Base-by-base conservation (phyloP, 169 alveolate species). In the Toxoplasma gondii region DNA sequence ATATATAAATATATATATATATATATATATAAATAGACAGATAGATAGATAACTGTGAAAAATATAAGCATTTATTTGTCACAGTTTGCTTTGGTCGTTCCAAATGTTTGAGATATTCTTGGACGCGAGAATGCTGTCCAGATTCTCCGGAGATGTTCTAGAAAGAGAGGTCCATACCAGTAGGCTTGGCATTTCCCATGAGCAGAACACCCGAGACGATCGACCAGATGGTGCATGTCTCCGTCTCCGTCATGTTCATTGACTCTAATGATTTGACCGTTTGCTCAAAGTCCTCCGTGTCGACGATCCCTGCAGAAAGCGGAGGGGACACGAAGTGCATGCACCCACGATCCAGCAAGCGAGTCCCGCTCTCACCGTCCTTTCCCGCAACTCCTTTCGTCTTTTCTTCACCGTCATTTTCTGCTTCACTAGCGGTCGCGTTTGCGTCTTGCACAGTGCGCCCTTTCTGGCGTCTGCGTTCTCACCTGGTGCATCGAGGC, bases 171-270 rank as follows among this genome's bases (percentile, higher is more conserved):
- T 10, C 22, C 92, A 2, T 49, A 84, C 94, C 94, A 43, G 67
- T 96, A 93, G 99, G 97, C 93, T 98, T 97, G n/a, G 99, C 98
- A 95, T 99, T 99, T 88, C 99, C 99, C 91, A 99, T 92, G 58
- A 98, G 97, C 80, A 99, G 96, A 31, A 99, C 97, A 74, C 99
- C 99, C 7, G 98, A 98, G 43, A 98, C 96, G 54, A 98, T 82
- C 36, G 98, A 96, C 64, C 98, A 96, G 38, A 99, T 98, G 83
- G 98, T 96, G 88, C 95, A 98, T 45, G 97, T 97, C 92, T 98
- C 99, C 4, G 93, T 93, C 39, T 98, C 97, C 84, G 97, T 94
- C 94, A 99, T 97, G 67, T 98, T 98, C 98, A 99, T 98, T 88
- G 97, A 98, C 91, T 97, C 97, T 96, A 99, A 97, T 36, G 99